Base-by-base conservation (phyloP, 2,329 filamentous ascomycete genomes). In the Malbranchea cinnamomea region DNA sequence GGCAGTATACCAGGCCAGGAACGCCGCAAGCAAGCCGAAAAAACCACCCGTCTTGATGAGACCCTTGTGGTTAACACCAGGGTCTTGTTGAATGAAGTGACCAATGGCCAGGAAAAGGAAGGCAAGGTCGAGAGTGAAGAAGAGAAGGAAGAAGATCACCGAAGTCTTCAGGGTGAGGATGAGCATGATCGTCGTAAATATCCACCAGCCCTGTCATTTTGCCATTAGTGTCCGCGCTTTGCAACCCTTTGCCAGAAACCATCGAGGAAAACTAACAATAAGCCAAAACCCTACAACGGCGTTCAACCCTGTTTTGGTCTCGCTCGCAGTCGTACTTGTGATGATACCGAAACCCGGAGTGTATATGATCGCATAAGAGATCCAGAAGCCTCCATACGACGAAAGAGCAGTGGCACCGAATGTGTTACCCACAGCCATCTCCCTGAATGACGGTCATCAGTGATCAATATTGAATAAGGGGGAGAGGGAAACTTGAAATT, bases 351-450 rank as follows among this genome's bases (percentile, higher is more conserved):
- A 84, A 8, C 67, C 66, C 2, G 68, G 79, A 2, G 77, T 81
- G 37, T 79, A 56, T 31, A 85, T 64, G 44, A 85, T 75, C 38
- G 63, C 79, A 45, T 81, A 78, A 8, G 65, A 63, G 46, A 87
- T 69, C 81, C 81, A 87, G 67, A 87, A 87, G 39, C 79, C 79
- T 43, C 81, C 80, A 48, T 81, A 87, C 0, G 79, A 85, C 6
- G 78, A 80, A 34, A 87, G 60, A 12, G 80, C 78, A 14, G 79
- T 85, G 30, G 78, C 80, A 64, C 79, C 79, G 41, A 87, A 85
- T 7, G 81, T 87, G 64, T 87, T 87, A 34, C 79, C 80, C n/a
- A 81, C 67, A 20, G 79, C 78, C 71, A 87, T 81, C 60, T 87
- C 80, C 78, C 78, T 82, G n/a, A n/a, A n/a, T n/a, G n/a, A n/a